Base-by-base conservation (phyloP, 352 stramenopile species). In the Peronospora farinosa region DNA sequence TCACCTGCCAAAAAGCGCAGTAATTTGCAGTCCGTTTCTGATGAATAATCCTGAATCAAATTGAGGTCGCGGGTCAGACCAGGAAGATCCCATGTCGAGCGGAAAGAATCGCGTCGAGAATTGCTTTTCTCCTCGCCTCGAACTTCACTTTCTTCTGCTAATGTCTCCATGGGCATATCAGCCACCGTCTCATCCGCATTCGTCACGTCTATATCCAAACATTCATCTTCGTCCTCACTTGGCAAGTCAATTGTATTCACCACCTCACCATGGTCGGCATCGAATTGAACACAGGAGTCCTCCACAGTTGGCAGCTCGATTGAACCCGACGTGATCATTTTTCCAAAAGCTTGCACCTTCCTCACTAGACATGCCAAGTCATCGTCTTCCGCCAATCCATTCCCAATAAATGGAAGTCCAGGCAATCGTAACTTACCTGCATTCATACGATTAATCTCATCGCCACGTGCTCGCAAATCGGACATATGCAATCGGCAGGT, bases 41-140 rank as follows among this genome's bases (percentile, higher is more conserved):
- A 62, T 2, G 69, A 74, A 64, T 88, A 90, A 47, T 87, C 79
- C 33, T 88, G 79, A 40, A 90, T 79, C 58, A 88, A 60, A 47
- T 90, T 90, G 37, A 90, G 57, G 27, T 90, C 79, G 9, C 72
- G 72, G 1, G 63, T 57, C 12, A 84, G 38, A 1, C 78, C 78
- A 37, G 78, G 73, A 27, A 79, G 61, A 23, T 84, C 63, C 61
- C 72, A 82, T 4, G 62, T 77, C 9, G 75, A 82, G 6, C 72
- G 74, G 40, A 87, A 89, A 12, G 69, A 75, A 7, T 67, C 68
- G 8, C 52, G 52, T 3, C 52, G 64, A 23, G 45, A 30, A 25
- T 54, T 57, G 12, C 15, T 42, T 48, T 62, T 58, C n/a, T 48
- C 35, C 11, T 60, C 57, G 2, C 33, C 40, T 23, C 35, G 11